phyloP scores from a whole-genome alignment of 2,329 filamentous ascomycete species.

The Dactylellina parvicollis region DNA sequence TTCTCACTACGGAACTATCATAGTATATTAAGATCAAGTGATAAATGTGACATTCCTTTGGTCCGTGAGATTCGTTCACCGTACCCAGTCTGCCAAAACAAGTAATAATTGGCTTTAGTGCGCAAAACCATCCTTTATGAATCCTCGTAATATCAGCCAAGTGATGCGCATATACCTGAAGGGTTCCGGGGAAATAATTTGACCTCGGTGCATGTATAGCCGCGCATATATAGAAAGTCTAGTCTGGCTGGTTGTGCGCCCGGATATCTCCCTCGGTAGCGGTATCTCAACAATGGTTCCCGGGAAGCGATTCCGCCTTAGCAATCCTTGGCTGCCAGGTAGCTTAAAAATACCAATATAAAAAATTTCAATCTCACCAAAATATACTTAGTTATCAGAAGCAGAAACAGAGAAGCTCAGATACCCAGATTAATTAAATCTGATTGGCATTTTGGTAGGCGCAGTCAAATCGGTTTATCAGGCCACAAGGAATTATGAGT shows the following conservation, averaged over 20 bases:
- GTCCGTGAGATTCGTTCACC: background rate
- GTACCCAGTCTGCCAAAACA: no score
- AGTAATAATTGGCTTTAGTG: no score
- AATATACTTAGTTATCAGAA: background rate
- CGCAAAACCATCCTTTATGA: no score
- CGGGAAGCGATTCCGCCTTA: conserved; percentile 46
- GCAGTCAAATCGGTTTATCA: conserved; percentile 13
- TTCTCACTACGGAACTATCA: background rate
- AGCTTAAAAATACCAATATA: background rate
- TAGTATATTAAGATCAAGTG: background rate
- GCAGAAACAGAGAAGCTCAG: background rate
- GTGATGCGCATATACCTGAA: no score
- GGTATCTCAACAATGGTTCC: conserved; percentile 19
- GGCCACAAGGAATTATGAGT: background rate
- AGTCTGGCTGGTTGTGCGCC: background rate
- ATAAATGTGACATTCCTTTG: background rate
- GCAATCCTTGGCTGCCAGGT: conserved; percentile 25
- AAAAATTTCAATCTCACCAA: background rate
- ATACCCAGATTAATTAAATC: conserved; percentile 1
- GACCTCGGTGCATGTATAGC: conserved; percentile 9
- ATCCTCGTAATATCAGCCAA: no score
- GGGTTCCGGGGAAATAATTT: no score
- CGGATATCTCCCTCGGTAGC: conserved; percentile 16
- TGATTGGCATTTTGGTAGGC: background rate
- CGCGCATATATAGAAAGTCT: background rate